Evolutionary conservation across 202 grass and related monocot genomes (phyloP), one percentile per base, ranked within the genome.

Genomic region (Carex sylvatica): DNA sequence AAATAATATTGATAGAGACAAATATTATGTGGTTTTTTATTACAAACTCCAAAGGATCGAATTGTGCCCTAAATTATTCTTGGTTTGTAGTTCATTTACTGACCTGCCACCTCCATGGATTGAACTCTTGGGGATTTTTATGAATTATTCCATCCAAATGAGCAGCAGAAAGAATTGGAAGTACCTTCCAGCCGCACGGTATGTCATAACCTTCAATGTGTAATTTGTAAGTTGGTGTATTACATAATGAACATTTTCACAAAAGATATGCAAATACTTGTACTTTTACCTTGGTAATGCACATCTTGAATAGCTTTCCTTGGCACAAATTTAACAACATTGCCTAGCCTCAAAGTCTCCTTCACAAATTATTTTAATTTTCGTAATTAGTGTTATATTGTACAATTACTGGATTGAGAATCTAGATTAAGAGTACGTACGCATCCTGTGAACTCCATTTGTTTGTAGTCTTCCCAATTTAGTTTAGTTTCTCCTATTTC

Each of bases 31-130:
- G n/a, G 15, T 18, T n/a, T 6, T 19, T 6, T 2, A 22, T 19
- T 22, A 60, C 22, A 61, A 62, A 2, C 36, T 68, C 2, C 9
- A 70, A 40, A 42, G n/a, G n/a, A n/a, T n/a, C n/a, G n/a, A n/a
- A n/a, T n/a, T n/a, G n/a, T n/a, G n/a, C n/a, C n/a, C n/a, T n/a
- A n/a, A n/a, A n/a, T n/a, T n/a, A n/a, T n/a, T n/a, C n/a, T n/a
- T n/a, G n/a, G n/a, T n/a, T n/a, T n/a, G 33, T 40, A n/a, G 3
- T 56, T 61, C 36, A n/a, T 36, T 24, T 79, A 59, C 70, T 61
- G 10, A 84, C 83, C 87, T 89, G 78, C 87, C 87, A 89, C 66
- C 87, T 89, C 87, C 87, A 81, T 22, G 87, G 87, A 75, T 85
- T 79, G 83, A 89, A 89, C 19, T 62, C 19, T 8, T 40, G 16